phyloP scores from a whole-genome alignment of 257 asterid species.

The Echites panduratus region DNA sequence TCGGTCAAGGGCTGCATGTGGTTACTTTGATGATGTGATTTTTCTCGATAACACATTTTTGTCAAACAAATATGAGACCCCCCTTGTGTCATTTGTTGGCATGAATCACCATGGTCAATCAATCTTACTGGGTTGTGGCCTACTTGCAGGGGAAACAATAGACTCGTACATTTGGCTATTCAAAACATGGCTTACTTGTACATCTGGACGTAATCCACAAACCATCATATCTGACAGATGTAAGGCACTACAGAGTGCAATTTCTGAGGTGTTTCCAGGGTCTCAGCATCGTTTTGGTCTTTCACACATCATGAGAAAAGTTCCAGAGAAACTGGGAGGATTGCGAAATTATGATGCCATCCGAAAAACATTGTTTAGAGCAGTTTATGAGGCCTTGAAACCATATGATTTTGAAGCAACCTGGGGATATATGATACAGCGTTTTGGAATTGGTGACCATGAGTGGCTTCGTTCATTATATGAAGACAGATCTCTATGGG shows the following conservation, averaged over 20 bases:
- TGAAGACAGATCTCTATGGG: slow-evolving; percentile 68
- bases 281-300: slow-evolving; percentile 58
- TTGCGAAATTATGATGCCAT: slow-evolving; percentile 34
- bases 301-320: slow-evolving; percentile 60
- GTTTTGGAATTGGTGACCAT: slow-evolving; percentile 49
- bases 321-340: slow-evolving; percentile 81
- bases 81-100: slow-evolving; percentile 68
- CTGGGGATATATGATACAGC: slow-evolving; percentile 72
- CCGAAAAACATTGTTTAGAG: slow-evolving; percentile 36
- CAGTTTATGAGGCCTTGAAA: slow-evolving; percentile 55
- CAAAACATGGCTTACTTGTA: slow-evolving; percentile 53
- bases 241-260: slow-evolving; percentile 53
- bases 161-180: slow-evolving; percentile 65
- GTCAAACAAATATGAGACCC: slow-evolving; percentile 63
- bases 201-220: slow-evolving; percentile 46
- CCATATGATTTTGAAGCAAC: slow-evolving; percentile 73
- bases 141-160: slow-evolving; percentile 54
- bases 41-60: slow-evolving; percentile 59
- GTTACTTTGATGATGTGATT: slow-evolving; percentile 63
- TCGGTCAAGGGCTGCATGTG: slow-evolving; percentile 48
- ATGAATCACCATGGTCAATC: slow-evolving; percentile 74
- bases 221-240: slow-evolving; percentile 71
- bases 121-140: slow-evolving; percentile 76
- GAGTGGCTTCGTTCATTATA: slow-evolving; percentile 67
- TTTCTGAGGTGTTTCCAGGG: slow-evolving; percentile 56